Conservation (phyloP, 441 rosid species). For the Erodium texanum region DNA sequence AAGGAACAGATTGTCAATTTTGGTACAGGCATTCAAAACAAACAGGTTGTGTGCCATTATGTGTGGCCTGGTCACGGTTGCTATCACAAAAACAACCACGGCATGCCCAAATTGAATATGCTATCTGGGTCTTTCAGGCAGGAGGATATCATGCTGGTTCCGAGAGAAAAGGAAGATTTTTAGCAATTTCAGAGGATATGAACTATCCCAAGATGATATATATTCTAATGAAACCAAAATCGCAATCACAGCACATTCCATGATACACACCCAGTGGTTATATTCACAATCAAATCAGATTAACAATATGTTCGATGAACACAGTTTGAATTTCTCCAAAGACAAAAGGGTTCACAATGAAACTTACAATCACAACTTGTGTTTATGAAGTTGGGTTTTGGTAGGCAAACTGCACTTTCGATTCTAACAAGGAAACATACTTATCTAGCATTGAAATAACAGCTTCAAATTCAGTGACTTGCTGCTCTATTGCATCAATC, state of each 20-base stretch:
- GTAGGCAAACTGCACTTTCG: constrained; percentile 45
- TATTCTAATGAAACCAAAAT: background rate
- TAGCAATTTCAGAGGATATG: too few relatives aligned
- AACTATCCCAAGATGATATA: background rate
- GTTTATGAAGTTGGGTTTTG: constrained; percentile 17
- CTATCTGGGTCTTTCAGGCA: too few relatives aligned
- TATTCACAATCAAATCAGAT: background rate
- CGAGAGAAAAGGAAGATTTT: too few relatives aligned
- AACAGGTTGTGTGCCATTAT: too few relatives aligned
- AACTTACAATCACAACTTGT: background rate
- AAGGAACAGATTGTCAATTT: too few relatives aligned
- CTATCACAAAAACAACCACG: too few relatives aligned
- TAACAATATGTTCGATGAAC: background rate
- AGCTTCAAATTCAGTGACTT: constrained; percentile 69
- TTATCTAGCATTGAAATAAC: constrained; percentile 72
- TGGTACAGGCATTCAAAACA: too few relatives aligned
- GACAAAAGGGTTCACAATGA: background rate
- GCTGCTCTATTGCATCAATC: constrained; percentile 66
- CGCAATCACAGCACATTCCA: background rate
- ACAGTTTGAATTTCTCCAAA: background rate
- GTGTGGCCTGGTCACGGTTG: too few relatives aligned
- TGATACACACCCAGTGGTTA: background rate
- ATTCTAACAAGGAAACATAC: constrained; percentile 58
- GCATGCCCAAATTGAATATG: too few relatives aligned
- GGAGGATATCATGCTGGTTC: too few relatives aligned